Evolutionary conservation across 2,329 filamentous ascomycete genomes (phyloP).

Genomic region (Phialemoniopsis sp.): DNA sequence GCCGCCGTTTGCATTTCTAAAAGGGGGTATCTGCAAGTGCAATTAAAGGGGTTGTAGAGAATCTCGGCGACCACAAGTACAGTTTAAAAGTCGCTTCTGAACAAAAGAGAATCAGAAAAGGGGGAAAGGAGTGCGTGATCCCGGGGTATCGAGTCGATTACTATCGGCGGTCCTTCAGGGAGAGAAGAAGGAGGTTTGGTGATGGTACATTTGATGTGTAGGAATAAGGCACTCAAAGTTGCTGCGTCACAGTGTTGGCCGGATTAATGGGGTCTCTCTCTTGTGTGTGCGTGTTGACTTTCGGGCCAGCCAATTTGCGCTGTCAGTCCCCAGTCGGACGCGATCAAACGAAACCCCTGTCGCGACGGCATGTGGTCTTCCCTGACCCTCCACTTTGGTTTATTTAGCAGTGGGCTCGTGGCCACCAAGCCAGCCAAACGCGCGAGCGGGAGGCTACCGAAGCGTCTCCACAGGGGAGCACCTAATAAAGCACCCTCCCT

Average conservation of each 20-base stretch:
- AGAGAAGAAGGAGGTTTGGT: background rate
- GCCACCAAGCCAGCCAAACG: background rate
- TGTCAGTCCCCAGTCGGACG: background rate
- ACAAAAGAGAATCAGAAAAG: too few relatives aligned
- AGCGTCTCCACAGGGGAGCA: too few relatives aligned
- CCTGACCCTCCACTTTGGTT: background rate
- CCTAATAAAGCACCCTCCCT: too few relatives aligned
- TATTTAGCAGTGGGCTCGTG: background rate
- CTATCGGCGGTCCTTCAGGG: background rate
- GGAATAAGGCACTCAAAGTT: too few relatives aligned
- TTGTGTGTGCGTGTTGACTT: slow-evolving; percentile 1
- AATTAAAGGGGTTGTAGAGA: too few relatives aligned
- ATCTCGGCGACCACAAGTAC: background rate
- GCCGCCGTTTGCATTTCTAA: background rate
- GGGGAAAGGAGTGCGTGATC: too few relatives aligned
- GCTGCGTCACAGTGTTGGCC: background rate
- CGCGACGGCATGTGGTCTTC: slow-evolving; percentile 24
- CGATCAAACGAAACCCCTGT: slow-evolving; percentile 17
- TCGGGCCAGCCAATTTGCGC: too few relatives aligned
- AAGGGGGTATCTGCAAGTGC: background rate
- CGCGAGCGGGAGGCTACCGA: too few relatives aligned
- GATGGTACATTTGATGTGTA: background rate
- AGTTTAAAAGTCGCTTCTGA: background rate
- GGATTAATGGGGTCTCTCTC: too few relatives aligned
- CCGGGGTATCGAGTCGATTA: background rate